Evolutionary conservation across 257 asterid genomes (phyloP), one percentile per base, ranked within the genome.

Genomic region (Hygrophila difformis): DNA sequence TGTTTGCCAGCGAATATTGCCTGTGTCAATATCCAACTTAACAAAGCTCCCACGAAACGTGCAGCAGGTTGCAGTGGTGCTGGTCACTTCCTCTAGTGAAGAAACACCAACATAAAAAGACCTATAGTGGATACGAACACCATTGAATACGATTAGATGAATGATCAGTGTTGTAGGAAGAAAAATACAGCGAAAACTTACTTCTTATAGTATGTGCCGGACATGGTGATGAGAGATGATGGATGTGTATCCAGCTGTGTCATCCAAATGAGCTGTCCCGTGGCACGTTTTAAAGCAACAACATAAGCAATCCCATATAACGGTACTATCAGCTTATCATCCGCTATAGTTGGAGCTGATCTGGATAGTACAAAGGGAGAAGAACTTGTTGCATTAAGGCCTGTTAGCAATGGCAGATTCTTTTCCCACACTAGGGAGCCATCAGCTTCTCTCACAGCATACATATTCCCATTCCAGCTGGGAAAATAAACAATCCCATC

Each of bases 141-240:
- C 10, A 33, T 33, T 5, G 12, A 2, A 5, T 26, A 3, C 31
- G 10, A 43, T 20, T 18, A 4, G 7, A 22, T 1, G 8, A 20
- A 26, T 26, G 31, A 26, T 26, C 31, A 26, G 7, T n/a, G n/a
- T 3, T 8, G 0, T 3, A 9, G 35, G 1, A 3, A 20, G 18
- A 12, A 49, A 13, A 19, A 5, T 0, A 1, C 12, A 11, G 1
- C n/a, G n/a, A 40, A 1, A 13, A 42, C 62, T 60, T 48, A 71
- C 81, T 65, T 71, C 2, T 21, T 8, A 17, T 59, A 56, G 37
- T 76, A 80, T 0, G 92, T 76, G 6, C 92, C 81, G 6, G 86
- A 80, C 86, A 73, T 73, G 44, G 92, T 76, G 15, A 80, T 50
- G 10, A 76, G 9, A 23, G 80, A 49, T 4, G 55, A 39, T 2